Percentiles rank a stretch among this genome's conserved stretches.
Conservation (phyloP, 1,139 yeast species). For the Taphrina deformans region DNA sequence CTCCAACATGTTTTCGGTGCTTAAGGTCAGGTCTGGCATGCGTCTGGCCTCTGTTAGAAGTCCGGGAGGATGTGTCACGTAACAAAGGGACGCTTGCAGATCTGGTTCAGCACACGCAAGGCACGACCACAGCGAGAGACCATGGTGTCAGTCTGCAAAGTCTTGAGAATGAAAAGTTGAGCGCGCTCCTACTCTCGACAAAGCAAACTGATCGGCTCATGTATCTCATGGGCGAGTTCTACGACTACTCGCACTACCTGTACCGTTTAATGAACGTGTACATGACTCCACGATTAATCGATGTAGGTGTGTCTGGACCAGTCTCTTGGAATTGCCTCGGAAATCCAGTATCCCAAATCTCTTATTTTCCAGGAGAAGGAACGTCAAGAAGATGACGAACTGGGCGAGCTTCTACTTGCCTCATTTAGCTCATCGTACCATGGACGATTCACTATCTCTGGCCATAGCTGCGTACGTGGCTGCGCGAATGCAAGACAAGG, state of each 20-base stretch:
- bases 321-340: constrained; percentile 15
- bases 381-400: background rate
- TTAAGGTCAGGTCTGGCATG: background rate
- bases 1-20: background rate
- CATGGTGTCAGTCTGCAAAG: background rate
- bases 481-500: background rate
- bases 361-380: background rate
- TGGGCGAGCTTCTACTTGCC: constrained; percentile 30
- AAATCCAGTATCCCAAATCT: constrained; percentile 13
- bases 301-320: constrained; percentile 14
- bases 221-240: background rate
- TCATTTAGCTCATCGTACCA: constrained; percentile 7
- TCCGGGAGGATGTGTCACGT: background rate
- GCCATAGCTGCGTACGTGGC: constrained; percentile 25
- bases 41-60: background rate
- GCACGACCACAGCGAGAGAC: background rate
- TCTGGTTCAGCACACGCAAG: background rate
- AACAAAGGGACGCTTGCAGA: background rate
- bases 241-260: background rate
- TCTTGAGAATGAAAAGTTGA: background rate
- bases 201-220: background rate
- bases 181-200: background rate
- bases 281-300: no score
- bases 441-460: constrained; percentile 13
- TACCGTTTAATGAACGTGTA: no score